These are phyloP conservation scores for Acrocalymma vagum DNA, from an alignment of 2,329 filamentous ascomycete species.

Conservation along the genomic window DNA sequence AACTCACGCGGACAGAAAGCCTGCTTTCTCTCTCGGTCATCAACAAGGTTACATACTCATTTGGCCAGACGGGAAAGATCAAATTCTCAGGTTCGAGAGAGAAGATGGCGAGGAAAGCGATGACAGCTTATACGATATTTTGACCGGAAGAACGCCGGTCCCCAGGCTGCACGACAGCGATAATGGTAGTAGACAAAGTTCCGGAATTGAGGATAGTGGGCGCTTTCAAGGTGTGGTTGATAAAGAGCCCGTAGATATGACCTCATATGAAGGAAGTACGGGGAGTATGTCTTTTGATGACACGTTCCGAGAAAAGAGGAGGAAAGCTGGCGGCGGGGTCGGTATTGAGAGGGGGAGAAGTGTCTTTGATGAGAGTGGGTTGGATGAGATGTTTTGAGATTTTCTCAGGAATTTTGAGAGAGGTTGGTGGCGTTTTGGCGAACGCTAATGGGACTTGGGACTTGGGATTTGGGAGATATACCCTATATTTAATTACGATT, in stretches of 20 bases:
- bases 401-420: too few species aligned
- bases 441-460: too few species aligned
- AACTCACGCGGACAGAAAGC: slow-evolving; percentile 37
- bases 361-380: slow-evolving; percentile 41
- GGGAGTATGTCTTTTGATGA: slow-evolving; percentile 48
- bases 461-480: too few species aligned
- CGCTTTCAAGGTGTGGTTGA: slow-evolving; percentile 13
- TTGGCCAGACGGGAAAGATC: slow-evolving; percentile 52
- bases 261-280: slow-evolving; percentile 32
- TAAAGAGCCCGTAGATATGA: slow-evolving; percentile 19
- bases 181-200: slow-evolving; percentile 9
- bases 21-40: slow-evolving; percentile 46
- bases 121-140: slow-evolving; percentile 57
- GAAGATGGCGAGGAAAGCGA: slow-evolving; percentile 51
- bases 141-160: slow-evolving; percentile 55
- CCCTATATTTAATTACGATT: too few species aligned
- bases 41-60: slow-evolving; percentile 48
- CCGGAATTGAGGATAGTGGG: slow-evolving; percentile 10
- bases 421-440: too few species aligned
- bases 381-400: slow-evolving; percentile 46
- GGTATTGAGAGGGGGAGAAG: slow-evolving; percentile 18
- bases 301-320: slow-evolving; percentile 52
- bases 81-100: slow-evolving; percentile 38
- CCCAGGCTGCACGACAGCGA: slow-evolving; percentile 33
- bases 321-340: neutral